Percentiles rank a stretch among this genome's conserved stretches.
phyloP scores from a whole-genome alignment of 129 eudicot genomes.

The Rutidosis leptorrhynchoides region DNA sequence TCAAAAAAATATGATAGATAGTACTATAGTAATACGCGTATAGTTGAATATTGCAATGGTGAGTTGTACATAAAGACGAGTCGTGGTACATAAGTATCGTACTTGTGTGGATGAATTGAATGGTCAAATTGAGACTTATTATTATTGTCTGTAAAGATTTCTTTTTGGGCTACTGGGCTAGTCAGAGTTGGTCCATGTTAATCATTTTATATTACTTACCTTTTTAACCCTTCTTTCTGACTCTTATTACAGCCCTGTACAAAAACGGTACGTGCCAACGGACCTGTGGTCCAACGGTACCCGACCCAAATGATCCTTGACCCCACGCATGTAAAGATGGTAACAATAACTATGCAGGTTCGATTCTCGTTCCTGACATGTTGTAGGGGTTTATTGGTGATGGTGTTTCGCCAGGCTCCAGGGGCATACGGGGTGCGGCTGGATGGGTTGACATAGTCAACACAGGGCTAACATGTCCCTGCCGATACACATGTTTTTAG shows the following conservation, averaged over 20 bases:
- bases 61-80: conserved; percentile 7
- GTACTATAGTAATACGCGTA: neutral
- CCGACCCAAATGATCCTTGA: too few relatives aligned
- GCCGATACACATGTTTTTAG: too few relatives aligned
- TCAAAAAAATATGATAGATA: neutral
- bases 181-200: conserved; percentile 25
- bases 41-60: neutral
- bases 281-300: too few relatives aligned
- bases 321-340: too few relatives aligned
- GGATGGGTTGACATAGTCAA: too few relatives aligned
- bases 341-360: too few relatives aligned
- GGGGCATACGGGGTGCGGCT: too few relatives aligned
- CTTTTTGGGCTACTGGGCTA: conserved; percentile 16
- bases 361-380: too few relatives aligned
- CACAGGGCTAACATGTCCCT: too few relatives aligned
- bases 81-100: neutral
- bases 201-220: conserved; percentile 8
- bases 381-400: too few relatives aligned
- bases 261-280: too few relatives aligned
- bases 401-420: too few relatives aligned
- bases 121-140: conserved; percentile 26
- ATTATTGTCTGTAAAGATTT: conserved; percentile 24
- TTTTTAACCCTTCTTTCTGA: conserved; percentile 9
- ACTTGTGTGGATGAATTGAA: conserved; percentile 12
- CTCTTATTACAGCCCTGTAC: neutral